A percentile compares a stretch with the other conserved stretches of the same genome.
Evolutionary conservation across 2,329 filamentous ascomycete genomes (phyloP).

Genomic region (Diaporthe sp.): DNA sequence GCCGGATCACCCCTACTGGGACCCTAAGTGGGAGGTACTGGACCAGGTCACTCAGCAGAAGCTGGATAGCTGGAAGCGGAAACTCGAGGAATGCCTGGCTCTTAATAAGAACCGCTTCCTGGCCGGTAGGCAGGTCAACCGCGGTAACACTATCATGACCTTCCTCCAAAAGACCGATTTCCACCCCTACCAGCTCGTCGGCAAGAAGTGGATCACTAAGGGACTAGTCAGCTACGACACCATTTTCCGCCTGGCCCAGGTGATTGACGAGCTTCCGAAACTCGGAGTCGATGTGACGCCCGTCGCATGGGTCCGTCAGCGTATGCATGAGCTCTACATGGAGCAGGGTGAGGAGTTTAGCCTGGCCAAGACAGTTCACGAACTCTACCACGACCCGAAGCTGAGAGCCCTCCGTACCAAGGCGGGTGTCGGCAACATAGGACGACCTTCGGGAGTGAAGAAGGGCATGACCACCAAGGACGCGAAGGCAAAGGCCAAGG

Average conservation of each 20-base stretch:
- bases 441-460: constrained; percentile 66
- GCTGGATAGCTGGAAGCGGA: constrained; percentile 63
- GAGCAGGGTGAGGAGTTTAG: constrained; percentile 64
- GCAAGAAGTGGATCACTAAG: constrained; percentile 64
- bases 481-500: constrained; percentile 49
- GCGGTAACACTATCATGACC: constrained; percentile 65
- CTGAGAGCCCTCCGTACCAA: constrained; percentile 63
- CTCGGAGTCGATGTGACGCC: constrained; percentile 67
- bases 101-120: constrained; percentile 64
- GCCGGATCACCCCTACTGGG: constrained; percentile 68
- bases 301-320: constrained; percentile 70
- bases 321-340: constrained; percentile 64
- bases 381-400: constrained; percentile 70
- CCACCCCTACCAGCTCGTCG: constrained; percentile 70
- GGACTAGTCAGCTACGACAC: constrained; percentile 68
- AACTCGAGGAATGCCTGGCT: constrained; percentile 57
- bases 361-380: constrained; percentile 64
- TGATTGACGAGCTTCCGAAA: constrained; percentile 65
- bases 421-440: constrained; percentile 71
- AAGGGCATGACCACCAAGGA: constrained; percentile 40
- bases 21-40: constrained; percentile 65
- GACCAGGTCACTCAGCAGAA: constrained; percentile 58
- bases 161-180: constrained; percentile 66
- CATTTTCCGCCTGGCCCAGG: constrained; percentile 67
- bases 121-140: constrained; percentile 69